Conservation (phyloP, 140 eudicot species). For the Ambrosia hybrid region DNA sequence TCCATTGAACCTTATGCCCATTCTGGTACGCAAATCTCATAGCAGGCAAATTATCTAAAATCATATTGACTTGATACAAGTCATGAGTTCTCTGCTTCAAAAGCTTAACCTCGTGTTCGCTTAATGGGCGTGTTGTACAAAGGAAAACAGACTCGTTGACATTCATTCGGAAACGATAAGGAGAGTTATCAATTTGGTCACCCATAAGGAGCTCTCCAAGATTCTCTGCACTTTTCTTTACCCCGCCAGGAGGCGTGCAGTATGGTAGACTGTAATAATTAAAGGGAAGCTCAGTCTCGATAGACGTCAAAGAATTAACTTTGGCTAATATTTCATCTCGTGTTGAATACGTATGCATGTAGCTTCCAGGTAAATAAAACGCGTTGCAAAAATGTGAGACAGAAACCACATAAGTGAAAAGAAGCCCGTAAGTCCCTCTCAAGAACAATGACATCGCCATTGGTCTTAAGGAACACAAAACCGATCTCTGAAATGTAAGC, state of each 20-base stretch:
- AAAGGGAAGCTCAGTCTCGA: slow-evolving; percentile 79
- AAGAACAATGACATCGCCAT: slow-evolving; percentile 49
- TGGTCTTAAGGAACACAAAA: slow-evolving; percentile 34
- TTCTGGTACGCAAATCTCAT: slow-evolving; percentile 65
- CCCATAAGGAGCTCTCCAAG: slow-evolving; percentile 79
- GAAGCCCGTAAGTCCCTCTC: slow-evolving; percentile 39
- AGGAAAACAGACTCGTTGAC: slow-evolving; percentile 57
- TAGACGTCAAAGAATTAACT: slow-evolving; percentile 72
- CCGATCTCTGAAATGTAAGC: slow-evolving; percentile 11
- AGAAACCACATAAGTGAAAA: slow-evolving; percentile 33
- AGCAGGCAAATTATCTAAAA: slow-evolving; percentile 68
- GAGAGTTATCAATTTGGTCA: slow-evolving; percentile 79
- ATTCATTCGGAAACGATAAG: slow-evolving; percentile 67
- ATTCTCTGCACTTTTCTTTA: slow-evolving; percentile 78
- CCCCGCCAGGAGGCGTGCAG: slow-evolving; percentile 57
- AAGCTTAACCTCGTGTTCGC: slow-evolving; percentile 59
- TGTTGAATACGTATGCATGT: slow-evolving; percentile 64
- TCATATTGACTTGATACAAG: slow-evolving; percentile 75
- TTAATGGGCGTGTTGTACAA: slow-evolving; percentile 54
- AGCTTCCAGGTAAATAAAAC: slow-evolving; percentile 80
- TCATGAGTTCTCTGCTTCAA: slow-evolving; percentile 74
- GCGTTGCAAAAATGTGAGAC: slow-evolving; percentile 46
- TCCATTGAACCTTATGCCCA: slow-evolving; percentile 65
- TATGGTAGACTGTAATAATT: slow-evolving; percentile 76
- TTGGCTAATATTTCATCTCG: slow-evolving; percentile 51